Evolutionary conservation across 2,329 filamentous ascomycete species (phyloP), one percentile per base, ranked within the genome.

Genomic region (Fusarium torulosum): DNA sequence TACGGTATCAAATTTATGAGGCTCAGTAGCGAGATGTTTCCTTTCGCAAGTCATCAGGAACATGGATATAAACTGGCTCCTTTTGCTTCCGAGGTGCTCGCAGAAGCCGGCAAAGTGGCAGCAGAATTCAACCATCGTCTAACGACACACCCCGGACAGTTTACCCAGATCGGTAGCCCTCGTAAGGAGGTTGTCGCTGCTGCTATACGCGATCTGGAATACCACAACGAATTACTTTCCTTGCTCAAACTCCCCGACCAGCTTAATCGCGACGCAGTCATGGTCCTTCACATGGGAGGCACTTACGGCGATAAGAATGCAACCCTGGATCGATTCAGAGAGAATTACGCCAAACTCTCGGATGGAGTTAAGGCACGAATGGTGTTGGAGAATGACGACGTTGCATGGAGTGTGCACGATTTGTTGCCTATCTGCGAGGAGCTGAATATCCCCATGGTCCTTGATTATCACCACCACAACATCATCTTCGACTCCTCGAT

Each of bases 391-490:
- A 98, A 98, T 67, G 95, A 97, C 77, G 95, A 98, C 75, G 92
- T 98, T 3, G 88, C 89, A 37, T 98, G 93, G 91, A 90, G 88
- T n/a, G 92, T 97, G 0, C 94, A 97, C 72, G 94, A 98, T 72
- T 81, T 98, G 7, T 83, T 98, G 0, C 94, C 95, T 0, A 82
- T 97, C 0, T 98, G 95, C 75, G 92, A 98, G 77, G 94, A 97
- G 78, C 83, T 97, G n/a, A 92, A 95, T 75, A 97, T 98, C 38
- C 95, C 95, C 0, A 79, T 97, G 0, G 94, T 97, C 2, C 88
- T 98, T 13, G 95, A 98, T 77, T 98, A 88, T 71, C 95, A 98
- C 75, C 95, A 98, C 72, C 93, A 98, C 82, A 97, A 97, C 77
- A 97, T 98, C 70, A 81, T 97, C 10, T 97, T 97, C 72, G 92